Percentiles rank a stretch among this genome's conserved stretches.
Conservation (phyloP, 345 rosid species). For the Trapa bicornis region DNA sequence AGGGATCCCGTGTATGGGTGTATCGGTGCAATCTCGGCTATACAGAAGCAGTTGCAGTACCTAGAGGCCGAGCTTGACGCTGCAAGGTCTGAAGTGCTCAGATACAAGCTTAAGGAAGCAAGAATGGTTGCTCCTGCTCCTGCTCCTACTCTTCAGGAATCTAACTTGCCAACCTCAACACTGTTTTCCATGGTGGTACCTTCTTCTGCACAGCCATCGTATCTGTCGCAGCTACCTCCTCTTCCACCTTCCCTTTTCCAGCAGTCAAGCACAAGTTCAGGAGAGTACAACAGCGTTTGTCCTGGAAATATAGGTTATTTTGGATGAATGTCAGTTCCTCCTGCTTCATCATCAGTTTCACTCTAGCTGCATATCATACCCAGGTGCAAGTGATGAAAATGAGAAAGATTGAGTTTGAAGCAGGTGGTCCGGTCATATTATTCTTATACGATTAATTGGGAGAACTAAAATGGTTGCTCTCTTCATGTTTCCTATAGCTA, state of each 20-base stretch:
- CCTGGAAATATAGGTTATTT: slow-evolving; percentile 48
- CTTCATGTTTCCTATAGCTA: too few relatives aligned
- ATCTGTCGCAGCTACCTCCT: slow-evolving; percentile 11
- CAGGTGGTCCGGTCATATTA: background rate
- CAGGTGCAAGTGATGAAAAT: background rate
- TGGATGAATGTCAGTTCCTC: slow-evolving; percentile 17
- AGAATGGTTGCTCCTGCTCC: background rate
- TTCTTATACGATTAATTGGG: background rate
- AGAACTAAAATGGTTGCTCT: too few relatives aligned
- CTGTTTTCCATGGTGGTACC: slow-evolving; percentile 31
- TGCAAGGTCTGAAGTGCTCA: slow-evolving; percentile 51
- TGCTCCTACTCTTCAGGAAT: slow-evolving; percentile 5
- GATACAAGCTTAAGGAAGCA: slow-evolving; percentile 55
- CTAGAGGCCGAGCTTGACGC: slow-evolving; percentile 56
- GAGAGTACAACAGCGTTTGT: slow-evolving; percentile 36
- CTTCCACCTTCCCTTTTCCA: slow-evolving; percentile 20
- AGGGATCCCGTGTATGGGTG: slow-evolving; percentile 87
- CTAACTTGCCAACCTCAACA: slow-evolving; percentile 20
- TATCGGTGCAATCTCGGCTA: slow-evolving; percentile 74
- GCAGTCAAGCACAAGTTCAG: slow-evolving; percentile 11
- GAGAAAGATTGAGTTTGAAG: background rate
- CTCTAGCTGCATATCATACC: background rate
- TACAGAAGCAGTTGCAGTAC: slow-evolving; percentile 65
- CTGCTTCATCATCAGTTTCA: background rate
- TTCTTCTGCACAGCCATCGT: background rate